Evolutionary conservation across 2,329 filamentous ascomycete species (phyloP), one percentile per base, ranked within the genome.

Genomic region (Penicillium sp.): DNA sequence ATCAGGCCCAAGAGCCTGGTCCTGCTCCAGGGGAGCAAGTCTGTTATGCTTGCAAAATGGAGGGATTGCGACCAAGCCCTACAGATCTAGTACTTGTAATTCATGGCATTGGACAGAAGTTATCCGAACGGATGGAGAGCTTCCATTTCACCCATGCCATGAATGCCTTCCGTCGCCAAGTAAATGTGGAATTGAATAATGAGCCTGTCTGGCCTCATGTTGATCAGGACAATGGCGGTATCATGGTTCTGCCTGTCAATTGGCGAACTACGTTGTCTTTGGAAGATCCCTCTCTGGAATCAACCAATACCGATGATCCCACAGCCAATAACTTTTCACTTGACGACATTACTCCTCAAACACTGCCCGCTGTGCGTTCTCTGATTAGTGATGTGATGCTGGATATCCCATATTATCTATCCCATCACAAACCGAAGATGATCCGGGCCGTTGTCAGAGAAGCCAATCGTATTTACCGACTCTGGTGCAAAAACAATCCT

Each of bases 301-400:
- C 74, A 54, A 81, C 83, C 14, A 62, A 61, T 19, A 55, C 61
- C 28, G 80, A 83, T 21, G 80, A 87, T 51, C 80, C 82, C 2
- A 77, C 82, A 3, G 80, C 85, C 28, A 87, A 87, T 34, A 77
- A 83, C 31, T 91, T 85, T 67, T 80, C 80, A 0, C 79, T 99
- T 13, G 89, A 92, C 63, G 92, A 97, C 63, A 97, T 99, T 61
- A 96, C 96, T 5, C 92, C 92, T 1, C 84, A 87, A 37, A 94
- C 91, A 0, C 90, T 99, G 26, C 92, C 93, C 0, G 92, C 91
- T 1, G 89, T 99, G n/a, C 87, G 94, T 42, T 91, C 89, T 67
- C 86, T 99, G 69, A 95, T 99, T 57, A 95, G 90, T 37, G 94
- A 99, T 71, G 91, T 99, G 64, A 97, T 99, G 91, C 88, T 97